Conservation (phyloP, 2,329 filamentous ascomycete species). For the Neopestalotiopsis clavispora region DNA sequence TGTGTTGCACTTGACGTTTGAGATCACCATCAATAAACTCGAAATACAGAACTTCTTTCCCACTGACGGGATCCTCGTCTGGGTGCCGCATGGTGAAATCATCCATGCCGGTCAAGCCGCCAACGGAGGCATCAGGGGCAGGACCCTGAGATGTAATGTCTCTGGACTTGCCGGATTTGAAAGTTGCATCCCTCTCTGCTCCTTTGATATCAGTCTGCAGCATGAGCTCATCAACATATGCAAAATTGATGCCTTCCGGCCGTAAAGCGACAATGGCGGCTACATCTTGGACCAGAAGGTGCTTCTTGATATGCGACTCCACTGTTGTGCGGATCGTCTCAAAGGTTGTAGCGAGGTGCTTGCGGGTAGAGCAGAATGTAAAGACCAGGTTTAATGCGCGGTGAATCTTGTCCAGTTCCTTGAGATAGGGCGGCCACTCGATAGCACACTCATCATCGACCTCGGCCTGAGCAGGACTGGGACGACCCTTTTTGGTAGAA, state of each 20-base stretch:
- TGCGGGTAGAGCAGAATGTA: constrained; percentile 92
- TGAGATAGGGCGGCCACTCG: constrained; percentile 78
- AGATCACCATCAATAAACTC: constrained; percentile 93
- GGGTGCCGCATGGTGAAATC: constrained; percentile 39
- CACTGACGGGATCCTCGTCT: constrained; percentile 38
- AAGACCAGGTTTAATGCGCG: constrained; percentile 89
- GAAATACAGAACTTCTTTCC: constrained; percentile 79
- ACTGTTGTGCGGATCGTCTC: constrained; percentile 86
- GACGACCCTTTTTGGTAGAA: constrained; percentile 26
- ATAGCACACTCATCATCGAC: constrained; percentile 39
- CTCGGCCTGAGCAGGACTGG: background rate
- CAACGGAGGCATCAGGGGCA: constrained; percentile 60
- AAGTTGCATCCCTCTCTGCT: constrained; percentile 66
- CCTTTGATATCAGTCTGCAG: constrained; percentile 81
- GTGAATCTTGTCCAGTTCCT: constrained; percentile 75
- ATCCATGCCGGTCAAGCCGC: constrained; percentile 57
- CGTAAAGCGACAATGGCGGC: constrained; percentile 80
- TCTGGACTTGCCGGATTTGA: constrained; percentile 61
- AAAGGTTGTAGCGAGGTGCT: constrained; percentile 90
- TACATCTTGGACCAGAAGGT: constrained; percentile 77
- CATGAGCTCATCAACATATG: constrained; percentile 84
- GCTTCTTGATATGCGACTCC: constrained; percentile 77
- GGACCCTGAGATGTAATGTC: constrained; percentile 55
- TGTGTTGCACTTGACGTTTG: constrained; percentile 76
- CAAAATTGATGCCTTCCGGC: constrained; percentile 79